Base-by-base conservation (phyloP, 306 rosid species). In the barrel medic (Medicago truncatula) region DNA sequence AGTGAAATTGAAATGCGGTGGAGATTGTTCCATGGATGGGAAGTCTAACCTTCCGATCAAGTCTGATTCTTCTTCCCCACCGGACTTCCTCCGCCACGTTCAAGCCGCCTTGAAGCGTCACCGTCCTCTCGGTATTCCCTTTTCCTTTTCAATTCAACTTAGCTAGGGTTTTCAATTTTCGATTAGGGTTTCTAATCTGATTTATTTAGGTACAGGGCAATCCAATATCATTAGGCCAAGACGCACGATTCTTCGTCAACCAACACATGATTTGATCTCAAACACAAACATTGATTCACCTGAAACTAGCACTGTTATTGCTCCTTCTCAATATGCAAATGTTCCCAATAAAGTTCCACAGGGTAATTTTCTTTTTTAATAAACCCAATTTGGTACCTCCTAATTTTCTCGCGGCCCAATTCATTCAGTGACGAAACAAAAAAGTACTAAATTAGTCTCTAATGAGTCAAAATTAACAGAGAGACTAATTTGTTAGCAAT, bases 21-120 rank as follows among this genome's bases (percentile, higher is more conserved):
- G 83, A 82, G 82, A 72, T 78, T 68, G 71, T 41, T 72, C 90
- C 85, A 93, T 93, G 98, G 94, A 91, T 85, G 86, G 97, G 97
- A 91, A 89, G 93, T 86, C 90, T 87, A 81, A 93, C 88, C 92
- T 85, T 91, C 94, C 80, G 76, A 62, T 11, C 69, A 75, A 75
- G 17, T 61, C 73, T 1, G 84, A 80, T 39, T 66, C 86, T 11
- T 76, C 93, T 1, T 85, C 90, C 10, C 88, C 92, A 50, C 88
- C 92, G 56, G 85, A 86, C 83, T 85, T 92, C 52, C 85, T 69
- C 68, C 80, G 65, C 66, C 79, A 76, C 77, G 84, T 84, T 76
- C 87, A 84, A 54, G 87, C 87, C 69, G 87, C 84, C 76, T 43
- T 84, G 80, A 84, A 84, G 61, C 87, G 87, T 6, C 84, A 80